Conservation (phyloP, 768 basidiomycete species). For the Pleurotus tuoliensis region DNA sequence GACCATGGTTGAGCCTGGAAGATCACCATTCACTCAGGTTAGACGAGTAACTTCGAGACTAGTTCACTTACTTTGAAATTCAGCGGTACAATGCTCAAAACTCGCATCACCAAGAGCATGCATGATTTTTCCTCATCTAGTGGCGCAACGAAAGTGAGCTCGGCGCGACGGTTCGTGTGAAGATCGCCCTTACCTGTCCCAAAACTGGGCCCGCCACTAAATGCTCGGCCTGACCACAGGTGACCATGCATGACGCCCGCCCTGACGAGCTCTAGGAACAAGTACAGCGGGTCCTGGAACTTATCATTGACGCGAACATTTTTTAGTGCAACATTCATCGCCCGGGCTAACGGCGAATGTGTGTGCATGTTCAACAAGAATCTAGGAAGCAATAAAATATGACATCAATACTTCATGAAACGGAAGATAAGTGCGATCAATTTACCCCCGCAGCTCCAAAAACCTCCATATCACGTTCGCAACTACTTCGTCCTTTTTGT, state of each 20-base stretch:
- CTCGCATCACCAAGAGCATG: constrained; percentile 95
- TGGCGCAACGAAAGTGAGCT: constrained; percentile 17
- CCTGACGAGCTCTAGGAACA: constrained; percentile 92
- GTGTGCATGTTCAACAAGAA: constrained; percentile 87
- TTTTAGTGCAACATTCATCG: constrained; percentile 81
- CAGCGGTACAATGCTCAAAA: constrained; percentile 90
- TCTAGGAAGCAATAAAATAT: constrained; percentile 34
- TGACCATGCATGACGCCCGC: constrained; percentile 98
- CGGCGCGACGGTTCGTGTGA: constrained; percentile 24
- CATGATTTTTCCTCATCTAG: constrained; percentile 90
- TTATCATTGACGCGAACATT: constrained; percentile 89
- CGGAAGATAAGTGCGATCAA: constrained; percentile 10
- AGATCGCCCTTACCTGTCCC: constrained; percentile 63
- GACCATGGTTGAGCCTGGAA: constrained; percentile 85
- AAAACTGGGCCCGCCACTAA: constrained; percentile 94
- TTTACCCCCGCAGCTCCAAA: constrained; percentile 89
- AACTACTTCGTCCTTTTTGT: constrained; percentile 98
- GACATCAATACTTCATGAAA: constrained; percentile 6
- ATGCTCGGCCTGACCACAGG: constrained; percentile 81
- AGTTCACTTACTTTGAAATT: constrained; percentile 76
- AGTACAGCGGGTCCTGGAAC: constrained; percentile 94
- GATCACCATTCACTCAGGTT: constrained; percentile 8
- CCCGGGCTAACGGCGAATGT: constrained; percentile 86
- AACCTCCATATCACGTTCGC: constrained; percentile 99
- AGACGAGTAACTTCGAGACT: constrained; percentile 3